phyloP scores from a whole-genome alignment of 1,284 basidiomycete genomes.

The Xerocomus minutiporus region DNA sequence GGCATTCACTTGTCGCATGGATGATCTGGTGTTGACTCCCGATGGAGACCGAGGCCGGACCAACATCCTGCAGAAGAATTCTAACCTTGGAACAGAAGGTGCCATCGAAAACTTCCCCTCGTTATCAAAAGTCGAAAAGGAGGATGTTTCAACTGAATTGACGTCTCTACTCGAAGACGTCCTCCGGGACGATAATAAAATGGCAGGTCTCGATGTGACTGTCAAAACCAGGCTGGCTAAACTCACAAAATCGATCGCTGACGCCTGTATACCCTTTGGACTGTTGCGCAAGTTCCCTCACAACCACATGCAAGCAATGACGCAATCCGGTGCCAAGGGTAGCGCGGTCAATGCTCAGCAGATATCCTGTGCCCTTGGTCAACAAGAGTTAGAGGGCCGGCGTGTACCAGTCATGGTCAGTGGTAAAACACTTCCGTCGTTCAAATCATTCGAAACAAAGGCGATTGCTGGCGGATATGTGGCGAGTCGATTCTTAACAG shows the following conservation, averaged over 20 bases:
- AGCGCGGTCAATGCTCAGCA: slow-evolving; percentile 97
- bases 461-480: slow-evolving; percentile 99
- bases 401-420: slow-evolving; percentile 99
- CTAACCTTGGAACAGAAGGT: slow-evolving; percentile 77
- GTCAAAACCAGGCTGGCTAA: slow-evolving; percentile 84
- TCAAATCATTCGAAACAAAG: slow-evolving; percentile 95
- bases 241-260: slow-evolving; percentile 87
- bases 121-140: slow-evolving; percentile 45
- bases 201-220: slow-evolving; percentile 91
- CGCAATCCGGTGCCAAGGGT: slow-evolving; percentile 96
- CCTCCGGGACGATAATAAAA: slow-evolving; percentile 94
- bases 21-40: slow-evolving; percentile 88
- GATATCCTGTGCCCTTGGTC: slow-evolving; percentile 95
- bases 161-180: slow-evolving; percentile 82
- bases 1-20: slow-evolving; percentile 98
- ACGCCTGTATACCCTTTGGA: slow-evolving; percentile 86
- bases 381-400: slow-evolving; percentile 97
- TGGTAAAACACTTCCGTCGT: slow-evolving; percentile 96
- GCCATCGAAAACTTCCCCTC: slow-evolving; percentile 89
- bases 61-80: slow-evolving; percentile 66
- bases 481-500: slow-evolving; percentile 98
- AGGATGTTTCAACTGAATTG: slow-evolving; percentile 52
- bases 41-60: slow-evolving; percentile 74
- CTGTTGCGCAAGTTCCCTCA: slow-evolving; percentile 92
- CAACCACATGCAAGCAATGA: slow-evolving; percentile 99